phyloP scores from a whole-genome alignment of 495 filamentous ascomycete species.

The Hypoxylon rickii region DNA sequence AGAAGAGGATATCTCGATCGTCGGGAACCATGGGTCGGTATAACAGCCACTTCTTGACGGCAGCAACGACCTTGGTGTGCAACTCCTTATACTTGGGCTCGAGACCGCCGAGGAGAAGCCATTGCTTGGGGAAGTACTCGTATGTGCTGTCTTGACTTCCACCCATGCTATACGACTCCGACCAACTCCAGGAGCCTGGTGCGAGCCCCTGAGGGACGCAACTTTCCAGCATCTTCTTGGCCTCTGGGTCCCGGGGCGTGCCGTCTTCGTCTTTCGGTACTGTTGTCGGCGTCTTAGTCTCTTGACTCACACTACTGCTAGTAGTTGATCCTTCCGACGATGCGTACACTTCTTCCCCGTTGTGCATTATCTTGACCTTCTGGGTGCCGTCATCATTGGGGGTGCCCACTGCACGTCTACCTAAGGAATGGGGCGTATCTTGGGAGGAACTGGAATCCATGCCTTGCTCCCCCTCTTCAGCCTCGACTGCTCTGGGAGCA shows the following conservation, averaged over 20 bases:
- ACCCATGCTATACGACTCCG: constrained; percentile 63
- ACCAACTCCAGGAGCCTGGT: constrained; percentile 37
- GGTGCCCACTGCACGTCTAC: constrained; percentile 27
- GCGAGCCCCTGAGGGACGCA: constrained; percentile 61
- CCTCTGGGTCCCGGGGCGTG: background rate
- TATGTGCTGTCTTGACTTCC: constrained; percentile 89
- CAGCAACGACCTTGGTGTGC: constrained; percentile 74
- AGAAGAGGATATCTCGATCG: constrained; percentile 76
- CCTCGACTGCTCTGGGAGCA: constrained; percentile 19
- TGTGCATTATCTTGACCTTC: constrained; percentile 20
- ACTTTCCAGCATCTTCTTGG: constrained; percentile 43
- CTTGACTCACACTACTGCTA: constrained; percentile 1
- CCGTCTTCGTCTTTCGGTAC: background rate
- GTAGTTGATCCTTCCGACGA: constrained; percentile 9
- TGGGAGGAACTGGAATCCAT: background rate
- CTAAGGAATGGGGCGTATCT: constrained; percentile 4
- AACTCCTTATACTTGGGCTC: constrained; percentile 80
- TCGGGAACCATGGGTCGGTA: constrained; percentile 84
- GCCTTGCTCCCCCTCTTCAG: constrained; percentile 1
- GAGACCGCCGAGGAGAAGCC: constrained; percentile 77
- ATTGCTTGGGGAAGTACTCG: constrained; percentile 91
- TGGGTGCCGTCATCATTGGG: constrained; percentile 22
- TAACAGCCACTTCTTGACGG: constrained; percentile 74
- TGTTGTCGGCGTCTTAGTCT: background rate
- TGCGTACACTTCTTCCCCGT: constrained; percentile 21